Base-by-base conservation (phyloP, 371 early-diverging fungal genomes). In the Mortierella sp. region DNA sequence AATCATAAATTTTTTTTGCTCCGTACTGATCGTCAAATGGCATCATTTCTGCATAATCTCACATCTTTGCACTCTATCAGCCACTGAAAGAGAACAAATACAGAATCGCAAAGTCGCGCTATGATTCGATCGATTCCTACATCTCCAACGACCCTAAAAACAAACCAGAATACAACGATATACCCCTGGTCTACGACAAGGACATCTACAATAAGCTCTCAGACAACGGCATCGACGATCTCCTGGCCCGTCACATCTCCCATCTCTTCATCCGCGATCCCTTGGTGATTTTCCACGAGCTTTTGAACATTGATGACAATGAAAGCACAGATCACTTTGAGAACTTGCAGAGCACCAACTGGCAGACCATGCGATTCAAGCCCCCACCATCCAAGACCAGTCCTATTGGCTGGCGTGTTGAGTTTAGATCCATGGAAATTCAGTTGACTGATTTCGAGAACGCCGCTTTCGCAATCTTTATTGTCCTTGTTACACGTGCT, bases 291-390 rank as follows among this genome's bases (percentile, higher is more conserved):
- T 99, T 96, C 78, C 86, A 93, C 78, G 98, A 99, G 78, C 84
- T 96, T 35, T 85, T 98, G 65, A 62, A 83, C 16, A 87, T 97
- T 40, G 94, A 96, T 66, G 96, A 98, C 81, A 94, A 98, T 75
- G 81, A 86, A 62, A 92, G 92, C 24, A 93, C 96, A 0, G 98
- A 99, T 86, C 99, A 99, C 81, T 99, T 99, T 88, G 99, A 97
- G 90, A 99, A 99, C 86, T 90, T 99, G 61, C 99, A 99, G 90
- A 96, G 96, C 28, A 99, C 99, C 62, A 99, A 99, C 86, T 99
- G 99, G 99, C 98, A 99, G 87, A 96, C 97, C 14, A 94, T 99
- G 91, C 92, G 99, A 16, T 98, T 99, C 89, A 99, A 99, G 87
- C 97, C 97, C 30, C 80, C 80, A 68, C 99, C 99, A 22, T 96